Evolutionary conservation across 306 rosid genomes (phyloP).

Genomic region (Lagenaria siceraria): DNA sequence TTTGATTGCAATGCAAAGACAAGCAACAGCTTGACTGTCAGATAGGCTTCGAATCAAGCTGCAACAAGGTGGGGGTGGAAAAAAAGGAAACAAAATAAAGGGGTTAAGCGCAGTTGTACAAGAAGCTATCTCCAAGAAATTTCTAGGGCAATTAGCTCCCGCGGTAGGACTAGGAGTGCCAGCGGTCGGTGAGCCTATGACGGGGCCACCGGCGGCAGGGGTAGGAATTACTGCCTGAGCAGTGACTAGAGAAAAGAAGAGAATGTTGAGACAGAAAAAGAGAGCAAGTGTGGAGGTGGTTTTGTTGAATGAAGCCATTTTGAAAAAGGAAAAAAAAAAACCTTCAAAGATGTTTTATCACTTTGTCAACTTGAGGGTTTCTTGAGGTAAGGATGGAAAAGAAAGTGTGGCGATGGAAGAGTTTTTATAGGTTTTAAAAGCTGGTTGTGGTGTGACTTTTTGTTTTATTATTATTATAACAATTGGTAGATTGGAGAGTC

Average conservation of each 20-base stretch:
- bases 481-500: too few species aligned
- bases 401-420: background rate
- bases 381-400: background rate
- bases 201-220: too few species aligned
- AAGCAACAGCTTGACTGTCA: constrained; percentile 68
- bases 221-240: background rate
- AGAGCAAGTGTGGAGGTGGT: constrained; percentile 36
- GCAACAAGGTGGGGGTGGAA: constrained; percentile 17
- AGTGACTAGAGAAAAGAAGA: constrained; percentile 52
- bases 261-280: constrained; percentile 45
- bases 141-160: too few species aligned
- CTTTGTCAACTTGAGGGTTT: too few species aligned
- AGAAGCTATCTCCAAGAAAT: too few species aligned
- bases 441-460: background rate
- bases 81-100: too few species aligned
- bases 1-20: constrained; percentile 76
- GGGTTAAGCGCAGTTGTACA: too few species aligned
- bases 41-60: constrained; percentile 32
- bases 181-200: too few species aligned
- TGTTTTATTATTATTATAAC: too few species aligned
- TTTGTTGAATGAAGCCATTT: constrained; percentile 41
- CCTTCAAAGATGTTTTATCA: too few species aligned
- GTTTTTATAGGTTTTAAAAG: constrained; percentile 21
- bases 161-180: too few species aligned
- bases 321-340: background rate